Percentiles rank a stretch among this genome's conserved stretches.
These are phyloP conservation scores for Leucocoprinus leucothites DNA, from an alignment of 768 basidiomycete species.

Conservation along the genomic window DNA sequence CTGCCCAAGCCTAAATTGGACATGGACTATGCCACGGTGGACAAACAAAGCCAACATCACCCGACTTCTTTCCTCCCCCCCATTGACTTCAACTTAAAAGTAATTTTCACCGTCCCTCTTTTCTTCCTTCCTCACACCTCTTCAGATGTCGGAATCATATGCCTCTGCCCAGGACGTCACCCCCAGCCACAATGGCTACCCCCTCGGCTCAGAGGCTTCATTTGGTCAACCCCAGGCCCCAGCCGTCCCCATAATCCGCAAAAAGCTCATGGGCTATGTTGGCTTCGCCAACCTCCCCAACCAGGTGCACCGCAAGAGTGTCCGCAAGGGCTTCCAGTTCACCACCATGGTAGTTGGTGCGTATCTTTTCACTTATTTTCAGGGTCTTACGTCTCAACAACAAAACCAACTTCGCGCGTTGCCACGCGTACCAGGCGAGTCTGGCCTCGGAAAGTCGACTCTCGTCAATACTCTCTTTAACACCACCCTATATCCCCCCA, in stretches of 20 bases:
- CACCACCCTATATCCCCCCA: conserved; percentile 89
- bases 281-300: conserved; percentile 98
- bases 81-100: conserved; percentile 51
- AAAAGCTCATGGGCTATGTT: conserved; percentile 94
- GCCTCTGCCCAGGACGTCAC: conserved; percentile 58
- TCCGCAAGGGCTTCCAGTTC: conserved; percentile 98
- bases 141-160: conserved; percentile 78
- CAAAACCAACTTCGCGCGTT: conserved; percentile 16
- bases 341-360: conserved; percentile 98
- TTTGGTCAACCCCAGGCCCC: conserved; percentile 38
- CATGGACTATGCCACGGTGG: conserved; percentile 32
- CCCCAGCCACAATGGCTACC: conserved; percentile 49
- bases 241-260: conserved; percentile 59
- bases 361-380: conserved; percentile 31
- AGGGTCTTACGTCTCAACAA: conserved; percentile 22
- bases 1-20: conserved; percentile 51
- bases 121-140: conserved; percentile 25
- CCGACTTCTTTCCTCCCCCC: conserved; percentile 51
- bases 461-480: conserved; percentile 99
- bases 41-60: conserved; percentile 48
- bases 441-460: conserved; percentile 97
- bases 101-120: conserved; percentile 37
- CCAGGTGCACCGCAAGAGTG: conserved; percentile 98
- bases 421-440: conserved; percentile 68
- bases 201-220: conserved; percentile 66